phyloP scores from a whole-genome alignment of 345 rosid species.

The Aquilaria malaccensis region DNA sequence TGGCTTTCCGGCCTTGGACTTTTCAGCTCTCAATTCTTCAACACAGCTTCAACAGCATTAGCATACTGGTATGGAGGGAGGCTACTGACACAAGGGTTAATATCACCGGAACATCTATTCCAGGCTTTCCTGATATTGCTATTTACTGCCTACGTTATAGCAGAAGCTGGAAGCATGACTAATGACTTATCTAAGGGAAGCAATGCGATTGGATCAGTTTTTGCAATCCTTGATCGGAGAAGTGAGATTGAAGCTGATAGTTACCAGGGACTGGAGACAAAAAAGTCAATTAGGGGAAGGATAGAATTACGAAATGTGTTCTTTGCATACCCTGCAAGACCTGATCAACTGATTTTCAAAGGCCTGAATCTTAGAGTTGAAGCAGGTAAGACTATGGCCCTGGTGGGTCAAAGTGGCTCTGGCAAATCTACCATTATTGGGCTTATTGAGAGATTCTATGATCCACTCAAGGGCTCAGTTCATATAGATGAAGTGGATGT shows the following conservation, averaged over 20 bases:
- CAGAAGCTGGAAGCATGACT: slow-evolving; percentile 73
- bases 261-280: slow-evolving; percentile 20
- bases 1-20: slow-evolving; percentile 55
- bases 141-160: slow-evolving; percentile 56
- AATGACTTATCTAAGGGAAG: slow-evolving; percentile 57
- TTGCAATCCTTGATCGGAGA: slow-evolving; percentile 44
- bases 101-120: slow-evolving; percentile 44
- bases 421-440: slow-evolving; percentile 62
- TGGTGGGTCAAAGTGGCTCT: slow-evolving; percentile 60
- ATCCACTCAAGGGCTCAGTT: slow-evolving; percentile 43
- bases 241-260: slow-evolving; percentile 48
- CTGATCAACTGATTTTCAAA: slow-evolving; percentile 46
- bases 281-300: slow-evolving; percentile 32
- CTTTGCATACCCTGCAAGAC: slow-evolving; percentile 58
- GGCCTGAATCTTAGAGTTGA: slow-evolving; percentile 53
- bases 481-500: slow-evolving; percentile 43
- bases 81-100: slow-evolving; percentile 28
- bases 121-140: slow-evolving; percentile 47
- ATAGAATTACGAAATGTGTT: slow-evolving; percentile 49
- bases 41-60: slow-evolving; percentile 49
- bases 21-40: slow-evolving; percentile 51
- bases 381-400: slow-evolving; percentile 47
- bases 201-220: slow-evolving; percentile 37
- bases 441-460: slow-evolving; percentile 58
- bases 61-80: slow-evolving; percentile 65